Conservation (phyloP, 768 basidiomycete genomes). For the Mycena floridula region DNA sequence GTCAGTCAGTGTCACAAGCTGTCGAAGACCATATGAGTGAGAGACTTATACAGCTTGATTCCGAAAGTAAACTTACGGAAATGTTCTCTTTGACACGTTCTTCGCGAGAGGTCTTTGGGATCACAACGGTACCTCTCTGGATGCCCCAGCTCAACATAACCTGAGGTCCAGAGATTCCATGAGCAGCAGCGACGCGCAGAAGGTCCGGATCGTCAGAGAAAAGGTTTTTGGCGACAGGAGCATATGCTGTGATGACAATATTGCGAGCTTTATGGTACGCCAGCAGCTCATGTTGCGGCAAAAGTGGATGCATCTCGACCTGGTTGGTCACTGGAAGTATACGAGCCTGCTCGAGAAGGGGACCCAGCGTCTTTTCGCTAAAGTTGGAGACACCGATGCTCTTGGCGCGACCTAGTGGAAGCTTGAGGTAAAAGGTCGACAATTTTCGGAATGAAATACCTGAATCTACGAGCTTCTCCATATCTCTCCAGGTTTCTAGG, state of each 20-base stretch:
- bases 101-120: constrained; percentile 45
- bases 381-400: constrained; percentile 49
- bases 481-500: constrained; percentile 32
- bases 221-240: constrained; percentile 31
- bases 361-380: constrained; percentile 30
- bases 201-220: constrained; percentile 19
- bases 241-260: constrained; percentile 43
- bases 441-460: constrained; percentile 26
- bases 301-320: constrained; percentile 40
- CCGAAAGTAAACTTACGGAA: too few relatives aligned
- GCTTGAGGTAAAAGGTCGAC: constrained; percentile 7
- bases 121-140: constrained; percentile 43
- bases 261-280: constrained; percentile 33
- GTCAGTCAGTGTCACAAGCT: constrained; percentile 25
- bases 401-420: constrained; percentile 25
- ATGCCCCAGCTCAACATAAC: constrained; percentile 54
- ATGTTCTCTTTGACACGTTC: constrained; percentile 39
- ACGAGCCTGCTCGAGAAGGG: constrained; percentile 29
- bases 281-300: constrained; percentile 36
- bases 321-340: constrained; percentile 38
- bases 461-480: constrained; percentile 31
- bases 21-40: constrained; percentile 16
- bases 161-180: constrained; percentile 31
- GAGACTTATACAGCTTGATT: too few relatives aligned
- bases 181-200: constrained; percentile 19